Conservation (phyloP, 2,329 filamentous ascomycete genomes). For the Gaeumannomyces tritici region DNA sequence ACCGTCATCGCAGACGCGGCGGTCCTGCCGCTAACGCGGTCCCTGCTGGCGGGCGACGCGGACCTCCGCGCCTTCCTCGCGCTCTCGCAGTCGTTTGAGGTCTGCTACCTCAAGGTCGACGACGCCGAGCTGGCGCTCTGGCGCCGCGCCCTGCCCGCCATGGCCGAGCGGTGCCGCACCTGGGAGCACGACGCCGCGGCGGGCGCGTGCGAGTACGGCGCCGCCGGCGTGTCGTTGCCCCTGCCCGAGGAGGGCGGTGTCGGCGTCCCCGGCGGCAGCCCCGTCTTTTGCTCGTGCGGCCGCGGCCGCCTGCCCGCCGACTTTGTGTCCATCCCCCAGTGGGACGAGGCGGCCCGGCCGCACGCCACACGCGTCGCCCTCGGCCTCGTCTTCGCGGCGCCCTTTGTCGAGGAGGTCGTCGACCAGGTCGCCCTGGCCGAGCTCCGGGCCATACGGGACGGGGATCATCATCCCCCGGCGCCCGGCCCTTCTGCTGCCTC, state of each 20-base stretch:
- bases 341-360: slow-evolving; percentile 27
- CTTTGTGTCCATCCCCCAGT: slow-evolving; percentile 31
- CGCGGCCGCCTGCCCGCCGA: slow-evolving; percentile 27
- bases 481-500: background rate
- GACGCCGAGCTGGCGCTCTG: slow-evolving; percentile 49
- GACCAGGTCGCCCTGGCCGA: slow-evolving; percentile 11
- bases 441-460: background rate
- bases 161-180: slow-evolving; percentile 38
- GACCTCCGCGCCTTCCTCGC: slow-evolving; percentile 28
- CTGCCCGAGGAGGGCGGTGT: slow-evolving; percentile 24
- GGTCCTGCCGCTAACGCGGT: slow-evolving; percentile 30
- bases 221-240: slow-evolving; percentile 22
- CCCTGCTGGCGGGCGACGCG: slow-evolving; percentile 18
- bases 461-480: background rate
- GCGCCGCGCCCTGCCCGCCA: slow-evolving; percentile 32
- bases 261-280: slow-evolving; percentile 1
- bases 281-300: slow-evolving; percentile 36
- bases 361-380: slow-evolving; percentile 46
- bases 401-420: slow-evolving; percentile 30
- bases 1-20: slow-evolving; percentile 37
- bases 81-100: slow-evolving; percentile 23
- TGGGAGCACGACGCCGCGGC: slow-evolving; percentile 31
- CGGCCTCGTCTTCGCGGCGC: slow-evolving; percentile 40
- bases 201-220: slow-evolving; percentile 30
- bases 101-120: slow-evolving; percentile 27